These are phyloP conservation scores for Pulicaria dysenterica DNA, from an alignment of 129 eudicot genomes.

Conservation along the genomic window DNA sequence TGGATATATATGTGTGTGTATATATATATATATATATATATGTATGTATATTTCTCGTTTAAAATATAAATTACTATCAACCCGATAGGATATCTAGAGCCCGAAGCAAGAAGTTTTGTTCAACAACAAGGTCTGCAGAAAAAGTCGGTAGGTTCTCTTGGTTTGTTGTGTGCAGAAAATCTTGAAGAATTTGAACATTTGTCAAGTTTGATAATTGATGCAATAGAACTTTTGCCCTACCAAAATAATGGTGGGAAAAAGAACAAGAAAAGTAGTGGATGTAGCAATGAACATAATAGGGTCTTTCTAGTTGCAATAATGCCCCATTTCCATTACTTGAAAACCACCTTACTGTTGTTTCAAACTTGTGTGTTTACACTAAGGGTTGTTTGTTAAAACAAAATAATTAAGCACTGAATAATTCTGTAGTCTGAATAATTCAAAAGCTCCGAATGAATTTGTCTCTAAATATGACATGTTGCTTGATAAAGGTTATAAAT, in stretches of 20 bases:
- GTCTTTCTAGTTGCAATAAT: constrained; percentile 27
- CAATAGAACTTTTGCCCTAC: constrained; percentile 15
- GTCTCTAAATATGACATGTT: too few species aligned
- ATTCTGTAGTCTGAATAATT: too few species aligned
- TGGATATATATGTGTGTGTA: too few species aligned
- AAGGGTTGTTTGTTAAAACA: too few species aligned
- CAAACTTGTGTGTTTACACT: too few species aligned
- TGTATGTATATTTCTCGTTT: too few species aligned
- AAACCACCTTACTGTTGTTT: constrained; percentile 32
- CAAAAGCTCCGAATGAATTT: too few species aligned
- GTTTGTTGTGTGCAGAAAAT: neutral
- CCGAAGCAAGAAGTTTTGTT: neutral
- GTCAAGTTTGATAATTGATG: constrained; percentile 10
- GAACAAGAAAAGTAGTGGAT: constrained; percentile 12
- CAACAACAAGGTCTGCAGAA: neutral
- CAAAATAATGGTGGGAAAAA: constrained; percentile 6
- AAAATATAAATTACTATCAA: too few species aligned
- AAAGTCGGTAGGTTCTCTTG: neutral
- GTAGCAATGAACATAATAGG: constrained; percentile 21
- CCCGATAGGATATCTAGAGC: too few species aligned
- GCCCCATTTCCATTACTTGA: constrained; percentile 29
- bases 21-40: too few species aligned
- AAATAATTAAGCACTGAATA: too few species aligned
- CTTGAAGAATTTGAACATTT: neutral
- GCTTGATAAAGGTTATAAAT: too few species aligned